These are phyloP conservation scores for Chytridium lagenaria DNA, from an alignment of 371 early-diverging fungal genomes.

Conservation along the genomic window DNA sequence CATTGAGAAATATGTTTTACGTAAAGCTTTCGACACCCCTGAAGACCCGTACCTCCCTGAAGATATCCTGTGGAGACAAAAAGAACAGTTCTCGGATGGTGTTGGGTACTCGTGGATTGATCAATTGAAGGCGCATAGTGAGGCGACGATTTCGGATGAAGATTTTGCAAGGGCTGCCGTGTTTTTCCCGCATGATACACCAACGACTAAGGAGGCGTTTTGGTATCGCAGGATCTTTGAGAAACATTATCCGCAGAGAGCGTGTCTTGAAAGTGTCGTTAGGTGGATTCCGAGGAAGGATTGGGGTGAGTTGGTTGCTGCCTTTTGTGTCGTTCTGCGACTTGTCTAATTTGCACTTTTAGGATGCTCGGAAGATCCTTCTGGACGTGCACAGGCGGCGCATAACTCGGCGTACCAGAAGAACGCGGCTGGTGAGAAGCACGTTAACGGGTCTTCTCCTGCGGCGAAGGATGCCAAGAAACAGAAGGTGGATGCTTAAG, in stretches of 20 bases:
- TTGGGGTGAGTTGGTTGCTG: slow-evolving; percentile 70
- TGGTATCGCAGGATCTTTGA: slow-evolving; percentile 93
- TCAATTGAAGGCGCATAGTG: slow-evolving; percentile 77
- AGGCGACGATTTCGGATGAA: slow-evolving; percentile 74
- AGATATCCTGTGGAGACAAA: slow-evolving; percentile 94
- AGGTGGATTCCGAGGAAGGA: slow-evolving; percentile 95
- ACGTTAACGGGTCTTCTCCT: not conserved
- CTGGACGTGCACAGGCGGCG: slow-evolving; percentile 93
- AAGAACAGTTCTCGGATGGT: slow-evolving; percentile 98
- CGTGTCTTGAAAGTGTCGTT: slow-evolving; percentile 86
- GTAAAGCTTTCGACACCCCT: slow-evolving; percentile 79
- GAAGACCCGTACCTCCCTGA: slow-evolving; percentile 88
- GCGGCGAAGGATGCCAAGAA: not conserved
- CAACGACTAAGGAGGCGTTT: slow-evolving; percentile 94
- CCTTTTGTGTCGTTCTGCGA: slow-evolving; percentile 5
- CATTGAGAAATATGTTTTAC: slow-evolving; percentile 90
- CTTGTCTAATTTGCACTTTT: not conserved
- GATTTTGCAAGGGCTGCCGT: slow-evolving; percentile 70
- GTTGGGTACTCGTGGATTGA: slow-evolving; percentile 98
- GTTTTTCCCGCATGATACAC: slow-evolving; percentile 86
- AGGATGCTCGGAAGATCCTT: slow-evolving; percentile 95
- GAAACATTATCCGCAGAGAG: slow-evolving; percentile 87
- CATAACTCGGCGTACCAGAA: slow-evolving; percentile 56
- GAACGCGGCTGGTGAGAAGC: slow-evolving; percentile 7
- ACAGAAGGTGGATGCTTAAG: too few relatives aligned